Conservation (phyloP, 257 asterid species). For the Gentiana straminea region DNA sequence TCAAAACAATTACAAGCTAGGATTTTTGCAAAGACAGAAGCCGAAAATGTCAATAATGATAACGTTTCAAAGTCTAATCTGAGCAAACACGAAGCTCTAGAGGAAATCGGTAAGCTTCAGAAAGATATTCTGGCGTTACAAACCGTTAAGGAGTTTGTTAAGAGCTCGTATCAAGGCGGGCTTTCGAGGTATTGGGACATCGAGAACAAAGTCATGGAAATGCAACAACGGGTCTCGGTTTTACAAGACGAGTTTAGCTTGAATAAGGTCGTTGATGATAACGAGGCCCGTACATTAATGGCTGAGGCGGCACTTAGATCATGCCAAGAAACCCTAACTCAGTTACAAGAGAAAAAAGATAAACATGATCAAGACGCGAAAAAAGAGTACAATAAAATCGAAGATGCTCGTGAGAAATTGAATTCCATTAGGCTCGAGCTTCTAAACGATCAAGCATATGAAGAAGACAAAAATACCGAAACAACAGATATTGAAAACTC, state of each 20-base stretch:
- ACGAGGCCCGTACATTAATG: slow-evolving; percentile 71
- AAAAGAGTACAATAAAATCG: slow-evolving; percentile 49
- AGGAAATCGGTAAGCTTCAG: slow-evolving; percentile 66
- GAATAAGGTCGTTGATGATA: slow-evolving; percentile 47
- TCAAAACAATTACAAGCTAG: slow-evolving; percentile 38
- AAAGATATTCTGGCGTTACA: slow-evolving; percentile 65
- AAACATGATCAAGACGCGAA: slow-evolving; percentile 32
- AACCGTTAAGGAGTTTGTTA: slow-evolving; percentile 75
- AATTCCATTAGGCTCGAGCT: slow-evolving; percentile 27
- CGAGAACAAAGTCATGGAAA: slow-evolving; percentile 67
- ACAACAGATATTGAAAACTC: slow-evolving; percentile 3
- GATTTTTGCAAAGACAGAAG: slow-evolving; percentile 15
- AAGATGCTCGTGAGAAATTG: slow-evolving; percentile 36
- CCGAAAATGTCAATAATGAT: slow-evolving; percentile 12
- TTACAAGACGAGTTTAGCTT: slow-evolving; percentile 64
- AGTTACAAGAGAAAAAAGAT: slow-evolving; percentile 57
- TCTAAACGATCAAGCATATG: slow-evolving; percentile 13
- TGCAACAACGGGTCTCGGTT: slow-evolving; percentile 52
- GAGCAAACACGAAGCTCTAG: slow-evolving; percentile 44
- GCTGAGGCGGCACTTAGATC: slow-evolving; percentile 77
- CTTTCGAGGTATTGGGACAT: slow-evolving; percentile 55
- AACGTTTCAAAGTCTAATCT: slow-evolving; percentile 34
- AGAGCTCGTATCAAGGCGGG: slow-evolving; percentile 74
- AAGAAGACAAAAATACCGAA: background rate
- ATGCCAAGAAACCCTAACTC: slow-evolving; percentile 56